phyloP scores from a whole-genome alignment of 257 asterid species.

The Solanum lignicaule region DNA sequence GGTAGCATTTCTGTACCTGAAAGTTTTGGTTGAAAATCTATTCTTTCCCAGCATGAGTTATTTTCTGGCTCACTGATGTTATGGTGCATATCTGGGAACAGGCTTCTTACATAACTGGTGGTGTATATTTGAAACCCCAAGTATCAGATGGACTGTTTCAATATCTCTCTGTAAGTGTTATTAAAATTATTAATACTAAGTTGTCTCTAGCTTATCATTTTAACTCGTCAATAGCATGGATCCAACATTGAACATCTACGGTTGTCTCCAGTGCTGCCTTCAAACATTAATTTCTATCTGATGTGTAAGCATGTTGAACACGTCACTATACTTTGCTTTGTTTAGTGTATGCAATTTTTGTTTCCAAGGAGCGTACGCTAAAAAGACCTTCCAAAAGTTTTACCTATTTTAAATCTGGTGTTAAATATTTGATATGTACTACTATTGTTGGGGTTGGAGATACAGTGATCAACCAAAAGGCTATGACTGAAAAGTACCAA shows the following conservation, averaged over 20 bases:
- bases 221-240: not conserved
- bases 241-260: not conserved
- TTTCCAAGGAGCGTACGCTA: not conserved
- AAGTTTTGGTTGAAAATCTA: not conserved
- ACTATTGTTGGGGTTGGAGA: not conserved
- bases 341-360: not conserved
- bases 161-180: constrained; percentile 53
- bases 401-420: not conserved
- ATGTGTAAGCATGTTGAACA: not conserved
- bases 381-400: not conserved
- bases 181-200: not conserved
- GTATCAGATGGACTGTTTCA: constrained; percentile 69
- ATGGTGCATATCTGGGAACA: constrained; percentile 18
- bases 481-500: not conserved
- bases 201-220: not conserved
- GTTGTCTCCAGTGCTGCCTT: not conserved
- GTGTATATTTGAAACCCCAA: constrained; percentile 87
- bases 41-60: not conserved
- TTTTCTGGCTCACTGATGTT: constrained; percentile 7
- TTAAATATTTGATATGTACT: not conserved
- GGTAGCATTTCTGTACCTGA: constrained; percentile 29
- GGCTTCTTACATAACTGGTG: constrained; percentile 90
- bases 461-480: not conserved
- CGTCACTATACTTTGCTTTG: not conserved
- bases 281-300: not conserved